These are phyloP conservation scores for Hypoxylon lenormandii DNA, from an alignment of 495 filamentous ascomycete genomes.

Conservation along the genomic window DNA sequence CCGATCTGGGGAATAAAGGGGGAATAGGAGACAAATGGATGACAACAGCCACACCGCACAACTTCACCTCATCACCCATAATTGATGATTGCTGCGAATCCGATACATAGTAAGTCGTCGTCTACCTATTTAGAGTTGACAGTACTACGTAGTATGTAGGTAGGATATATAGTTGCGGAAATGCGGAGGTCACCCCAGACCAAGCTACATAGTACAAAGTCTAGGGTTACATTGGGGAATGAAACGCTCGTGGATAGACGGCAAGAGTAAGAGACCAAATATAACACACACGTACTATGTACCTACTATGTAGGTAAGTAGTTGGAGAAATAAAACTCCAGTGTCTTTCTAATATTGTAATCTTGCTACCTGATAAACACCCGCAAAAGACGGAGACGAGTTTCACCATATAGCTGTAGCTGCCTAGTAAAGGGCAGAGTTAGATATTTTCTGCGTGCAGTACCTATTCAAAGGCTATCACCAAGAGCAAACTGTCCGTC, in stretches of 20 bases:
- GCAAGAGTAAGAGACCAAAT: not conserved
- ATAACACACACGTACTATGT: not conserved
- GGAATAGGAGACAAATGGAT: not conserved
- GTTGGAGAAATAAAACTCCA: not conserved
- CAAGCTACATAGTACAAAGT: not conserved
- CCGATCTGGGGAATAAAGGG: not conserved
- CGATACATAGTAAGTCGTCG: not conserved
- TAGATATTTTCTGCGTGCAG: no score
- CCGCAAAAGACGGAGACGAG: no score
- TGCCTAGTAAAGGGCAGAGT: no score
- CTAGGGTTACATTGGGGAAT: conserved; percentile 22
- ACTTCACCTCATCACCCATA: not conserved
- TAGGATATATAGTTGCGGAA: not conserved
- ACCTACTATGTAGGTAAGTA: no score
- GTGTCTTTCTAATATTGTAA: conserved; percentile 2
- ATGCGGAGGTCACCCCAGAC: conserved; percentile 21
- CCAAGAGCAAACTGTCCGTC: not conserved
- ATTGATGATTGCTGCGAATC: not conserved
- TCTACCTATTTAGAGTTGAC: not conserved
- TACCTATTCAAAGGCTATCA: no score
- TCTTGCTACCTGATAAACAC: not conserved
- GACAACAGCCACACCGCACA: not conserved
- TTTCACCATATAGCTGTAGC: no score
- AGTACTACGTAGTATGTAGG: not conserved
- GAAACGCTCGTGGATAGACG: conserved; percentile 17